These are phyloP conservation scores for Royoungia palumana DNA, from an alignment of 768 basidiomycete genomes.

Conservation along the genomic window DNA sequence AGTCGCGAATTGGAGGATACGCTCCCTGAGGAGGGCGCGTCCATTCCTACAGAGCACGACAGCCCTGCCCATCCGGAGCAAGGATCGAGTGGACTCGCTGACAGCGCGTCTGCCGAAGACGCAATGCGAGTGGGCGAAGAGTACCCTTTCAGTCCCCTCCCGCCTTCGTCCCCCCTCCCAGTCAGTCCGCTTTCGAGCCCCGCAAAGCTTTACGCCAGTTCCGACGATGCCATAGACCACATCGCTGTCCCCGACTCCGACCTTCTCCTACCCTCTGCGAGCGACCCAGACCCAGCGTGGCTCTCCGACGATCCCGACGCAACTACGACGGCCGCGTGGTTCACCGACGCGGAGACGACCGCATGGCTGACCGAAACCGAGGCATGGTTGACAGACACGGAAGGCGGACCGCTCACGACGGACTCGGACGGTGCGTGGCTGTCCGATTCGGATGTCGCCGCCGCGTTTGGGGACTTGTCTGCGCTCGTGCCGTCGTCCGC, in stretches of 20 bases:
- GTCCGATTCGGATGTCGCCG: constrained; percentile 31
- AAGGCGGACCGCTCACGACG: constrained; percentile 42
- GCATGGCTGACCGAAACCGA: constrained; percentile 29
- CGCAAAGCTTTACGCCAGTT: background rate
- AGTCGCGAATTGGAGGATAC: constrained; percentile 38
- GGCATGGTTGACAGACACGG: constrained; percentile 27
- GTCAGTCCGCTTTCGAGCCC: constrained; percentile 45
- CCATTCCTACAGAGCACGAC: constrained; percentile 27
- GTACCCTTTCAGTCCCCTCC: constrained; percentile 46
- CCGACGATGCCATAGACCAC: constrained; percentile 1
- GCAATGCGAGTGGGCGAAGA: constrained; percentile 24
- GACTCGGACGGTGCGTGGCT: constrained; percentile 36
- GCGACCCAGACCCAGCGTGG: constrained; percentile 5
- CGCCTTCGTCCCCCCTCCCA: constrained; percentile 61
- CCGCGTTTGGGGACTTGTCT: constrained; percentile 21
- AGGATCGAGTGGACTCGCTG: constrained; percentile 9
- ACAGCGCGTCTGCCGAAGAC: constrained; percentile 12
- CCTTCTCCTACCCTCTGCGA: constrained; percentile 6
- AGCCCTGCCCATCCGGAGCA: background rate
- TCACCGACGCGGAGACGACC: constrained; percentile 16
- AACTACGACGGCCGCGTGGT: constrained; percentile 2
- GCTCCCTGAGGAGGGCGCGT: constrained; percentile 43
- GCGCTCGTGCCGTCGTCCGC: constrained; percentile 20
- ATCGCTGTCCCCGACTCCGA: constrained; percentile 13
- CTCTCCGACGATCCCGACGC: constrained; percentile 12